Percentiles rank a stretch among this genome's conserved stretches.
phyloP scores from a whole-genome alignment of 257 asterid species.

The Solanum chaucha region DNA sequence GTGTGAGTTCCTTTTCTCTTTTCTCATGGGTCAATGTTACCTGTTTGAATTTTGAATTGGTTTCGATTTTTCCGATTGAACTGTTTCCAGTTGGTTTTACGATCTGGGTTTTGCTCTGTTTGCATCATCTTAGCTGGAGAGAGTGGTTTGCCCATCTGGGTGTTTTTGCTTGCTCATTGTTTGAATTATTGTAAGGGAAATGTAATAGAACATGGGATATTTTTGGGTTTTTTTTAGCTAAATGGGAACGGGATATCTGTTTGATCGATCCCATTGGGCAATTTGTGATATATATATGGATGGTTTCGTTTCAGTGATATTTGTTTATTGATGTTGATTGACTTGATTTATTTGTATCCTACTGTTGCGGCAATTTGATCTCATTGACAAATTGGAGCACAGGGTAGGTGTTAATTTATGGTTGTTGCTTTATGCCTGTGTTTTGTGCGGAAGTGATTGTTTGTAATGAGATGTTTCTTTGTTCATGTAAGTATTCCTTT shows the following conservation, averaged over 20 bases:
- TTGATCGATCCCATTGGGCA: neutral
- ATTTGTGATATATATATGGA: neutral
- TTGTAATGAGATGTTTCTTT: neutral
- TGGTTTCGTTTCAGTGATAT: neutral
- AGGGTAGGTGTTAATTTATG: neutral
- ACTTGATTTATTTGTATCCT: neutral
- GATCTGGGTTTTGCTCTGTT: neutral
- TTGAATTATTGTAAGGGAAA: neutral
- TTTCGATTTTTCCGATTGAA: neutral
- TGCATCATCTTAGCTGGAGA: neutral
- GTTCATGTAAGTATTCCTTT: neutral
- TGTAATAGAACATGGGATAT: neutral
- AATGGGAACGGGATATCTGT: neutral
- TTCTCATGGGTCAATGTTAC: neutral
- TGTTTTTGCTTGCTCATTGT: neutral
- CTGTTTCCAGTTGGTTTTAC: neutral
- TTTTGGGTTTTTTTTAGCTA: neutral
- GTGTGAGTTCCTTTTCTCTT: conserved; percentile 34
- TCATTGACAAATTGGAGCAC: neutral
- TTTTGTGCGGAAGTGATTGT: neutral
- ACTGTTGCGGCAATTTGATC: neutral
- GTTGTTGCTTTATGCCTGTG: neutral
- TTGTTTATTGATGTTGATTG: neutral
- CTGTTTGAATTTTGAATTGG: neutral
- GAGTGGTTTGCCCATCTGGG: neutral